Percentiles rank a stretch among this genome's conserved stretches.
Evolutionary conservation across 805 yeast species (phyloP).

Genomic region (Spathaspora girioi): DNA sequence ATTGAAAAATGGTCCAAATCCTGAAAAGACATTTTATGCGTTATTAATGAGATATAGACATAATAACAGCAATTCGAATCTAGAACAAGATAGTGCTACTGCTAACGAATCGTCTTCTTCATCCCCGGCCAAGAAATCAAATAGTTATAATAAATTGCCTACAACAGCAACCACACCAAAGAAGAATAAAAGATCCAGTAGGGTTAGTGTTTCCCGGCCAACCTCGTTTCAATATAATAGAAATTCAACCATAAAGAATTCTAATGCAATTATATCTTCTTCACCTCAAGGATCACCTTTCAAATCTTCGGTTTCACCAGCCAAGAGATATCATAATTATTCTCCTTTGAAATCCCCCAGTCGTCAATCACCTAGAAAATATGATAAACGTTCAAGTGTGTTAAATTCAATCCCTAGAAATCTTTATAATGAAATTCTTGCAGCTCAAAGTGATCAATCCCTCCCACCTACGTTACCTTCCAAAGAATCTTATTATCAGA

Average conservation of each 20-base stretch:
- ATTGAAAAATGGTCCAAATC: constrained; percentile 36
- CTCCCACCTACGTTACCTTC: constrained; percentile 42
- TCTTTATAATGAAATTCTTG: constrained; percentile 40
- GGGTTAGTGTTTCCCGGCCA: constrained; percentile 38
- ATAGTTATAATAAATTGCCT: constrained; percentile 2
- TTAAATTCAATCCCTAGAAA: constrained; percentile 37
- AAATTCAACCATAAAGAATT: constrained; percentile 4
- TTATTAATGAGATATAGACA: constrained; percentile 43
- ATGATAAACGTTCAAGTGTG: background rate
- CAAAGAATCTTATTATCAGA: constrained; percentile 21
- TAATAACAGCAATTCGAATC: constrained; percentile 13
- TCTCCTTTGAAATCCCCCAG: constrained; percentile 14
- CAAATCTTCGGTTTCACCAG: constrained; percentile 9
- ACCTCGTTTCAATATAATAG: constrained; percentile 34
- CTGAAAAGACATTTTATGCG: constrained; percentile 46
- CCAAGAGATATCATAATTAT: constrained; percentile 22
- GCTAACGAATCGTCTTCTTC: background rate
- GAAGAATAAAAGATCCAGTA: constrained; percentile 22
- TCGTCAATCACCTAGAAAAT: constrained; percentile 17
- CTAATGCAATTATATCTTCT: background rate
- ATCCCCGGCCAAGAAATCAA: constrained; percentile 4
- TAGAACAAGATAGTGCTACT: constrained; percentile 9
- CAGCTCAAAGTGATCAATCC: constrained; percentile 24
- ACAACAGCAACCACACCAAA: constrained; percentile 23
- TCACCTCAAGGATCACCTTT: constrained; percentile 17